Percentiles rank a stretch among this genome's conserved stretches.
These are phyloP conservation scores for Beverwykella pulmonaria DNA, from an alignment of 495 filamentous ascomycete species.

Conservation along the genomic window DNA sequence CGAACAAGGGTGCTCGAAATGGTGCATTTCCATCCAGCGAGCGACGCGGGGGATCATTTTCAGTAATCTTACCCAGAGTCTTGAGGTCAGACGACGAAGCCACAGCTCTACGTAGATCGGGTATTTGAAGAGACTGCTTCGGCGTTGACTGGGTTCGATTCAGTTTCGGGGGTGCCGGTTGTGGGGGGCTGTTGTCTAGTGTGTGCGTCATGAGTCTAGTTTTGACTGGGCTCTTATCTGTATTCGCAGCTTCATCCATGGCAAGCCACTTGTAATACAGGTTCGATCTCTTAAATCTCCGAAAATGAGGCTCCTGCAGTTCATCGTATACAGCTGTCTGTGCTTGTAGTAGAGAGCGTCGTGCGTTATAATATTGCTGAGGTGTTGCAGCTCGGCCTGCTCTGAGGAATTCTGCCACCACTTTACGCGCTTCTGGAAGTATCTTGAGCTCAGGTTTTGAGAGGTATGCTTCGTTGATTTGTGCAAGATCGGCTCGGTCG, in stretches of 20 bases:
- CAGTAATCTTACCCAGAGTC: conserved; percentile 46
- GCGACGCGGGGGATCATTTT: conserved; percentile 52
- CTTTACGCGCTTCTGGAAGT: conserved; percentile 63
- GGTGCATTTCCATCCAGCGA: conserved; percentile 59
- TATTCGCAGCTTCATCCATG: conserved; percentile 71
- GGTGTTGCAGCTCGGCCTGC: conserved; percentile 73
- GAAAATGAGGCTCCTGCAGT: conserved; percentile 76
- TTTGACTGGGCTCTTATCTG: conserved; percentile 31
- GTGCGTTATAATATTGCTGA: conserved; percentile 79
- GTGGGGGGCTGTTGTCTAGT: conserved; percentile 36
- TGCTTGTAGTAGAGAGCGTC: conserved; percentile 76
- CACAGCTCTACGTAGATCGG: conserved; percentile 61
- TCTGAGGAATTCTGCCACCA: conserved; percentile 75
- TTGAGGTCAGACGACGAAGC: conserved; percentile 62
- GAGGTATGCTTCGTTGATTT: conserved; percentile 89
- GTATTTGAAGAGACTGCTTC: conserved; percentile 23
- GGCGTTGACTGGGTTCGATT: conserved; percentile 25
- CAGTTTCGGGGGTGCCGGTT: conserved; percentile 29
- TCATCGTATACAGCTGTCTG: conserved; percentile 82
- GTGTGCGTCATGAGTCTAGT: conserved; percentile 21
- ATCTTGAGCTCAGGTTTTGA: conserved; percentile 79
- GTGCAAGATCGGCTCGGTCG: conserved; percentile 81
- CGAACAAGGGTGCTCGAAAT: conserved; percentile 60
- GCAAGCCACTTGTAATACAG: conserved; percentile 94
- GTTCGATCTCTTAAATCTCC: conserved; percentile 86